phyloP scores from a whole-genome alignment of 164 flowering plant genomes.

The Nymphaea colorata region DNA sequence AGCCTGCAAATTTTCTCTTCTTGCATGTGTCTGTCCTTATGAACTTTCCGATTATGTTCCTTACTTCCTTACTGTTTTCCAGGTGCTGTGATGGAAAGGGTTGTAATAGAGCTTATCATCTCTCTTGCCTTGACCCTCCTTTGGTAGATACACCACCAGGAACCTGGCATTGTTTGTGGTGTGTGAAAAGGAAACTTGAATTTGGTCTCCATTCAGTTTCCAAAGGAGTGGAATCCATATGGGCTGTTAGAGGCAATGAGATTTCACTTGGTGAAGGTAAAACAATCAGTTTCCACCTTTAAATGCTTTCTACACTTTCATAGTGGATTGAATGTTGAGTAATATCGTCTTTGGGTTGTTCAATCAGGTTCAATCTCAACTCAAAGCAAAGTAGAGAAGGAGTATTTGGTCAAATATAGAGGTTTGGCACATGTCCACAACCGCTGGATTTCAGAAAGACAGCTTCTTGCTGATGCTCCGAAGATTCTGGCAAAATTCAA shows the following conservation, averaged over 20 bases:
- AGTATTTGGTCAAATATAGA: constrained; percentile 61
- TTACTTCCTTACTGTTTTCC: constrained; percentile 5
- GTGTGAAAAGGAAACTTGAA: constrained; percentile 41
- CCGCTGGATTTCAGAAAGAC: constrained; percentile 48
- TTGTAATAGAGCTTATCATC: constrained; percentile 41
- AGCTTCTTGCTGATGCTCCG: constrained; percentile 44
- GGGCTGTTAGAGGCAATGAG: constrained; percentile 44
- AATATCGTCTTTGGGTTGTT: constrained; percentile 5
- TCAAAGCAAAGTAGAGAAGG: constrained; percentile 37
- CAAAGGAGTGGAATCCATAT: constrained; percentile 52
- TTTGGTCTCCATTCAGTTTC: constrained; percentile 48
- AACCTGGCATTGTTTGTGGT: constrained; percentile 37
- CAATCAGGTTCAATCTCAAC: constrained; percentile 7
- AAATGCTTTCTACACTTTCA: background rate
- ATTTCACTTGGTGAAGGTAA: constrained; percentile 30
- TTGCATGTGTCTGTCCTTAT: background rate
- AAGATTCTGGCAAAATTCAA: constrained; percentile 32
- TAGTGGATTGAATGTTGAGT: background rate
- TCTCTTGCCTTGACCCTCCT: constrained; percentile 45
- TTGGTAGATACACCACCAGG: constrained; percentile 27
- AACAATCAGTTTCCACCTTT: background rate
- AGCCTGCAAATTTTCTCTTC: no score
- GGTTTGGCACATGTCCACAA: constrained; percentile 79
- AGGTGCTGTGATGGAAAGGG: constrained; percentile 53
- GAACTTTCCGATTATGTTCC: background rate